Conservation (phyloP, 2,329 filamentous ascomycete species). For the Biscogniauxia sp. region DNA sequence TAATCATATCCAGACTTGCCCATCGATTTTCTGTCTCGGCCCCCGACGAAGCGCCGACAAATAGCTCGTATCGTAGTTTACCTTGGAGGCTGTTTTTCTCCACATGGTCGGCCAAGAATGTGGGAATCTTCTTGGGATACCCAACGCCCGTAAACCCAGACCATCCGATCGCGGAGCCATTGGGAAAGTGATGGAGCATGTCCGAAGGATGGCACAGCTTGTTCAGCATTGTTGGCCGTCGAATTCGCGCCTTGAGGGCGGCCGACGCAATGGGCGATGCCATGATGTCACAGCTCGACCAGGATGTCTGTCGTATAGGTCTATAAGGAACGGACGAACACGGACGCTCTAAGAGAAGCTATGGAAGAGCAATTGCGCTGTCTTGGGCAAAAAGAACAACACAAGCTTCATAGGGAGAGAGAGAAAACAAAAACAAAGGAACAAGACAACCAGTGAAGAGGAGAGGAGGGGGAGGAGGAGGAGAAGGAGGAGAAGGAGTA, state of each 20-base stretch:
- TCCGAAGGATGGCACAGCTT: constrained; percentile 80
- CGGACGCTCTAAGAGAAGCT: constrained; percentile 13
- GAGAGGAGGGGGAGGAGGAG: not conserved
- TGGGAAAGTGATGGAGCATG: constrained; percentile 75
- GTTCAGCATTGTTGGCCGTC: constrained; percentile 72
- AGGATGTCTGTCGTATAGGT: not conserved
- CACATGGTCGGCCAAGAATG: constrained; percentile 81
- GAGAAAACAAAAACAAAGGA: no score
- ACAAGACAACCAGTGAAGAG: constrained; percentile 5
- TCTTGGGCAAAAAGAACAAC: no score
- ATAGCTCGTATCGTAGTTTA: constrained; percentile 80
- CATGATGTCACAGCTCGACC: constrained; percentile 35
- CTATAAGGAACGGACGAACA: not conserved
- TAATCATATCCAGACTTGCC: constrained; percentile 88
- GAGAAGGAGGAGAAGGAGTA: not conserved
- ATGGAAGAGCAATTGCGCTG: constrained; percentile 6
- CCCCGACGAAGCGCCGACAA: constrained; percentile 86
- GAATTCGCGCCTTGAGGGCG: constrained; percentile 71
- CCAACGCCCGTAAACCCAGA: constrained; percentile 88
- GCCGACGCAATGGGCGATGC: constrained; percentile 61
- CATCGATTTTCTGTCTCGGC: constrained; percentile 90
- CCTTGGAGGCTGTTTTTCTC: constrained; percentile 83
- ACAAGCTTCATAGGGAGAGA: no score
- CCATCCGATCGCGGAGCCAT: constrained; percentile 87
- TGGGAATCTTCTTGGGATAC: constrained; percentile 83